Evolutionary conservation across 768 basidiomycete species (phyloP).

Genomic region (Suillus bovinus): DNA sequence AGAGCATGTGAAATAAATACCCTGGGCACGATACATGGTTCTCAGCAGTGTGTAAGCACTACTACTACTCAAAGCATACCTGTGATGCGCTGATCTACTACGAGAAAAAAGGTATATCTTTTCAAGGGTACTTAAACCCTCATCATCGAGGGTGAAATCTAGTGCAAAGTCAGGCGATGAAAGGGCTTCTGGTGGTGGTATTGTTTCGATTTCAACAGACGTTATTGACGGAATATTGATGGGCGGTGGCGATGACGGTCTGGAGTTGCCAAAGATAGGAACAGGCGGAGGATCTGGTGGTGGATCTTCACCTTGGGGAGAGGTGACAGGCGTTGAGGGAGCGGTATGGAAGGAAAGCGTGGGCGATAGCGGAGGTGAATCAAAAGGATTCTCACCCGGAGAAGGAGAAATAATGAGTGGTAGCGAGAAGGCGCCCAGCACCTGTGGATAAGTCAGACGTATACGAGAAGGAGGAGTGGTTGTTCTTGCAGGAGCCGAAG

Average conservation of each 20-base stretch:
- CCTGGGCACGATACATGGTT: slow-evolving; percentile 32
- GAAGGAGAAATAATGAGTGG: slow-evolving; percentile 35
- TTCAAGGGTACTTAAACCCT: slow-evolving; percentile 81
- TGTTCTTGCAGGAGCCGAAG: slow-evolving; percentile 16
- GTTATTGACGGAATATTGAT: slow-evolving; percentile 22
- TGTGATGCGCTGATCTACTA: slow-evolving; percentile 66
- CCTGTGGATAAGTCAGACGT: slow-evolving; percentile 33
- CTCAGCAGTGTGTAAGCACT: neutral
- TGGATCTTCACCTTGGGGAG: slow-evolving; percentile 41
- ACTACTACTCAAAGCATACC: slow-evolving; percentile 37
- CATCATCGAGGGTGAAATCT: slow-evolving; percentile 65
- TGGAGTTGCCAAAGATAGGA: slow-evolving; percentile 20
- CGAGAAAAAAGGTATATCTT: slow-evolving; percentile 89
- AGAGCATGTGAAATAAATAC: slow-evolving; percentile 86
- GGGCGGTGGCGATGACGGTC: slow-evolving; percentile 29
- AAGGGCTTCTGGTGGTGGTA: slow-evolving; percentile 28
- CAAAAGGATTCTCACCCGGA: slow-evolving; percentile 37
- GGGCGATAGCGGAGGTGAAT: slow-evolving; percentile 39
- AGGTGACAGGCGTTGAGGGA: slow-evolving; percentile 44
- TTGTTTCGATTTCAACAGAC: slow-evolving; percentile 29
- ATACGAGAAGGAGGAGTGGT: slow-evolving; percentile 35
- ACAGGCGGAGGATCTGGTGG: slow-evolving; percentile 23
- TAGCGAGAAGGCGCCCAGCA: slow-evolving; percentile 28
- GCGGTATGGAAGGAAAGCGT: slow-evolving; percentile 48
- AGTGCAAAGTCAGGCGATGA: slow-evolving; percentile 30